Conservation (phyloP, 2,329 filamentous ascomycete genomes). For the Cercospora citrullina region DNA sequence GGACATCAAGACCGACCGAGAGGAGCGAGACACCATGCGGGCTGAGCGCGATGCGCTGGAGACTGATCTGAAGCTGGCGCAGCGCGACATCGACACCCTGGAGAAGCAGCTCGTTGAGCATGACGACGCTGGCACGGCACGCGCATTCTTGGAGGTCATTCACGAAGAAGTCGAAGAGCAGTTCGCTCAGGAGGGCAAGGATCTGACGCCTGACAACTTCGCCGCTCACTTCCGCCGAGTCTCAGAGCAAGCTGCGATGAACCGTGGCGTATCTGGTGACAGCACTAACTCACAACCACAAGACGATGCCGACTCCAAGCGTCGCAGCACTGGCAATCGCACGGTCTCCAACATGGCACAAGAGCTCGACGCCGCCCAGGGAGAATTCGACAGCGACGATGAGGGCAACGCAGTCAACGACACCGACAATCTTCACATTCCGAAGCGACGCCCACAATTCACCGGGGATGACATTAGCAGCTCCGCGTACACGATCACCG, state of each 20-base stretch:
- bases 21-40: background rate
- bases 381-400: background rate
- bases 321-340: conserved; percentile 2
- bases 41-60: background rate
- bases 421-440: background rate
- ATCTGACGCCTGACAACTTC: conserved; percentile 17
- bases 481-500: background rate
- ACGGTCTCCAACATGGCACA: conserved; percentile 4
- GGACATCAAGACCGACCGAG: background rate
- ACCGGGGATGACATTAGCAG: background rate
- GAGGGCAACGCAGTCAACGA: background rate
- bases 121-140: conserved; percentile 1
- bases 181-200: conserved; percentile 11
- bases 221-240: conserved; percentile 14
- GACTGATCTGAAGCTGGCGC: conserved; percentile 1
- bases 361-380: conserved; percentile 5
- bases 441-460: background rate
- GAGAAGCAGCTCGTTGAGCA: background rate
- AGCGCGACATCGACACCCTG: background rate
- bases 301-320: background rate
- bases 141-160: conserved; percentile 9
- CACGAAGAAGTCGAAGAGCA: conserved; percentile 8
- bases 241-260: conserved; percentile 12
- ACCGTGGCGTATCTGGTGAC: conserved; percentile 7
- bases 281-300: conserved; percentile 8